Conservation (phyloP, 345 rosid genomes). For the Pistacia atlantica region DNA sequence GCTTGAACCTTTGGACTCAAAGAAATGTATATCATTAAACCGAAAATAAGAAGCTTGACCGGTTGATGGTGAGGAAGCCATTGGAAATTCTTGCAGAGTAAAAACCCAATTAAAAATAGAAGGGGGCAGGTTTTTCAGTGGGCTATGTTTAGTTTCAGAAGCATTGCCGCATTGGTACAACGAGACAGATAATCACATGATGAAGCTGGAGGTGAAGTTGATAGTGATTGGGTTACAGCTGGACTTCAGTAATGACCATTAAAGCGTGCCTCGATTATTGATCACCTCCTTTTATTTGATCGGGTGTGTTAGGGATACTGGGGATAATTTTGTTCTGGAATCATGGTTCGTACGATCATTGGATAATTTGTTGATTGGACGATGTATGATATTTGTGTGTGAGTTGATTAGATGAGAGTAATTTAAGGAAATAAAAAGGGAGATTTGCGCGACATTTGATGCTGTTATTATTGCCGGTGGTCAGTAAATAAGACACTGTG, state of each 20-base stretch:
- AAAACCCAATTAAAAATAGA: neutral
- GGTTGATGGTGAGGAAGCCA: conserved; percentile 28
- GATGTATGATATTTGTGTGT: too few relatives aligned
- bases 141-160: neutral
- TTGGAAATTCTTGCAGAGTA: neutral
- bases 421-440: too few relatives aligned
- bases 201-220: conserved; percentile 3
- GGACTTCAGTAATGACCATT: conserved; percentile 43
- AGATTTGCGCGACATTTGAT: too few relatives aligned
- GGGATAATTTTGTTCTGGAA: neutral
- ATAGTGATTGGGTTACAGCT: conserved; percentile 56
- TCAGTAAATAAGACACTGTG: neutral
- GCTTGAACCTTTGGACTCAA: conserved; percentile 20
- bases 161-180: neutral
- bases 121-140: neutral
- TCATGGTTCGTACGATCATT: neutral
- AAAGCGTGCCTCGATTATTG: conserved; percentile 38
- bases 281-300: neutral
- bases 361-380: too few relatives aligned
- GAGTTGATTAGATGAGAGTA: too few relatives aligned
- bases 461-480: neutral
- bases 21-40: conserved; percentile 15
- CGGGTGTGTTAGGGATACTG: conserved; percentile 12
- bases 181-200: conserved; percentile 30
- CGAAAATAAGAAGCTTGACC: conserved; percentile 16